phyloP scores from a whole-genome alignment of 148 eudicot genomes.

The Fallopia convolvulus region DNA sequence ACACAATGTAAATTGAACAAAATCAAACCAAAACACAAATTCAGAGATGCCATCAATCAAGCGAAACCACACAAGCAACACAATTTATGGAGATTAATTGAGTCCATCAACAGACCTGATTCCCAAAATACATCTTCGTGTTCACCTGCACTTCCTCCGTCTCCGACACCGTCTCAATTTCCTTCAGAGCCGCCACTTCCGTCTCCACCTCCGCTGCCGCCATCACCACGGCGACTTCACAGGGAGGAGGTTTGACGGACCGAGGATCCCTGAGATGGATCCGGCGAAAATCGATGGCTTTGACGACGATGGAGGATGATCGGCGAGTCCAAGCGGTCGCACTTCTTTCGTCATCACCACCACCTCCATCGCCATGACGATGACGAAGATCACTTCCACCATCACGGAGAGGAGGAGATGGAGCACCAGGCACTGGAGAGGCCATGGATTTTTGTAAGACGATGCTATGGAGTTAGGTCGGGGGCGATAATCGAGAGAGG shows the following conservation, averaged over 20 bases:
- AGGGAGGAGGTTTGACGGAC: not conserved
- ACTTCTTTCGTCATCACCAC: constrained; percentile 7
- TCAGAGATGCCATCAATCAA: no score
- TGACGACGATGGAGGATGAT: not conserved
- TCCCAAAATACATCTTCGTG: no score
- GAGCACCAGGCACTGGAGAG: constrained; percentile 8
- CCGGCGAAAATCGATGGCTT: not conserved
- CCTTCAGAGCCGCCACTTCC: no score
- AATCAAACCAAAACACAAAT: no score
- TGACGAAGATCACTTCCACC: not conserved
- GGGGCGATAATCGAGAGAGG: no score
- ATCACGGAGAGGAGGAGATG: not conserved
- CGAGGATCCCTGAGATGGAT: not conserved
- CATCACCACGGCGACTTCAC: not conserved
- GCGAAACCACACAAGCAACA: no score
- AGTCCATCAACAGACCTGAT: no score
- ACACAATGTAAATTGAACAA: no score
- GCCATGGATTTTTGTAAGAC: not conserved
- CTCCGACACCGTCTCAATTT: no score
- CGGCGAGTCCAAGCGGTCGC: constrained; percentile 2
- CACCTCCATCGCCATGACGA: not conserved
- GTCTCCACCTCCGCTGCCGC: not conserved
- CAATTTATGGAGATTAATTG: no score
- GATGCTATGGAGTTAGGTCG: no score
- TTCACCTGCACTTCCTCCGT: no score